Evolutionary conservation across 2,329 filamentous ascomycete species (phyloP).

Genomic region (Talaromyces sp.): DNA sequence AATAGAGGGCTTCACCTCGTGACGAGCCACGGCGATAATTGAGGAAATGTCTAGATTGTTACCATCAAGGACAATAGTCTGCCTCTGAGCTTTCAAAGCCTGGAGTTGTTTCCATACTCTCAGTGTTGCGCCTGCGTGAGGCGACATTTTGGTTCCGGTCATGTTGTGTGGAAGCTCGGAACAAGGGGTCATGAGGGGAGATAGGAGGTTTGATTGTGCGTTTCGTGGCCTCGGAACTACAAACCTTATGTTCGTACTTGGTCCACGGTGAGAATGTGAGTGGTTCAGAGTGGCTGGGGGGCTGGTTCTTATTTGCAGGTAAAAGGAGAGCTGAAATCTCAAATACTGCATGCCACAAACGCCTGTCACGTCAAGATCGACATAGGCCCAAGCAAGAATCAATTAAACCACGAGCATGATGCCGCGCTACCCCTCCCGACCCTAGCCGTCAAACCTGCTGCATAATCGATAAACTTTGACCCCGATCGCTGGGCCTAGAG

Average conservation of each 20-base stretch:
- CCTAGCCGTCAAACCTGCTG: too few relatives aligned
- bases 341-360: too few relatives aligned
- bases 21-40: conserved; percentile 15
- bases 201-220: background rate
- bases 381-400: too few relatives aligned
- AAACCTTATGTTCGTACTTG: background rate
- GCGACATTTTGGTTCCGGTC: background rate
- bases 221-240: background rate
- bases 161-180: background rate
- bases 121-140: conserved; percentile 12
- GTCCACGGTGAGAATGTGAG: too few relatives aligned
- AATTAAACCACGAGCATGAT: too few relatives aligned
- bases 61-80: conserved; percentile 13
- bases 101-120: conserved; percentile 7
- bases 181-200: background rate
- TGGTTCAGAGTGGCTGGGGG: too few relatives aligned
- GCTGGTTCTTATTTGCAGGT: too few relatives aligned
- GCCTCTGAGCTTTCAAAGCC: conserved; percentile 4
- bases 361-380: too few relatives aligned
- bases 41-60: conserved; percentile 20
- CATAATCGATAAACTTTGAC: too few relatives aligned
- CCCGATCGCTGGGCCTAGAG: too few relatives aligned
- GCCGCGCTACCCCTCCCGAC: too few relatives aligned
- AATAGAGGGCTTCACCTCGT: conserved; percentile 12
- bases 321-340: too few relatives aligned